Conservation (phyloP, 2,329 filamentous ascomycete genomes). For the Cercospora zeina region DNA sequence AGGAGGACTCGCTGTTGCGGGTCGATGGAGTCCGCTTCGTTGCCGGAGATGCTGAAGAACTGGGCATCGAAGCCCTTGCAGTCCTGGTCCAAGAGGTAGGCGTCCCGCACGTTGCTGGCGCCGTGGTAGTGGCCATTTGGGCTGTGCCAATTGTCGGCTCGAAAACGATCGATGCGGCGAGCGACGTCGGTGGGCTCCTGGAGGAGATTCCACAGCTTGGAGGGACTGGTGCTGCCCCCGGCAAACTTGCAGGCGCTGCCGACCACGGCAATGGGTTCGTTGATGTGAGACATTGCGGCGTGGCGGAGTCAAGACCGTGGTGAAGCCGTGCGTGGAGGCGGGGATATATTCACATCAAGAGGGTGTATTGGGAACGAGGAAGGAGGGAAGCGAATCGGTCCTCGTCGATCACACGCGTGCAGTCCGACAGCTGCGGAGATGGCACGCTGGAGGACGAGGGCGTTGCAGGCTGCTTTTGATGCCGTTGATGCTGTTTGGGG, state of each 20-base stretch:
- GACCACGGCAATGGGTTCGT: not conserved
- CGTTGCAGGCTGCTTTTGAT: too few relatives aligned
- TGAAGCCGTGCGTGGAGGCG: not conserved
- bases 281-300: not conserved
- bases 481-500: too few relatives aligned
- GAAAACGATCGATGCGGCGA: not conserved
- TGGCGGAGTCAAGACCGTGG: not conserved
- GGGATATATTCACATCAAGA: not conserved
- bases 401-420: not conserved
- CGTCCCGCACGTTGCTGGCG: not conserved
- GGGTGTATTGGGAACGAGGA: not conserved
- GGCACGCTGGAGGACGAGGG: too few relatives aligned
- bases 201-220: not conserved
- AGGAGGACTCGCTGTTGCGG: slow-evolving; percentile 26
- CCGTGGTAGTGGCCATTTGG: not conserved
- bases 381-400: not conserved
- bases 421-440: not conserved
- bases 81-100: not conserved
- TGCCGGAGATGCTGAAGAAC: slow-evolving; percentile 20
- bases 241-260: not conserved
- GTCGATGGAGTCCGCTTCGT: slow-evolving; percentile 16
- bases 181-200: not conserved
- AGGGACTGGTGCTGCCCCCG: not conserved
- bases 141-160: not conserved
- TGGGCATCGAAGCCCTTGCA: not conserved